Conservation (phyloP, 371 early-diverging fungal species). For the Edhazardia aedis region DNA sequence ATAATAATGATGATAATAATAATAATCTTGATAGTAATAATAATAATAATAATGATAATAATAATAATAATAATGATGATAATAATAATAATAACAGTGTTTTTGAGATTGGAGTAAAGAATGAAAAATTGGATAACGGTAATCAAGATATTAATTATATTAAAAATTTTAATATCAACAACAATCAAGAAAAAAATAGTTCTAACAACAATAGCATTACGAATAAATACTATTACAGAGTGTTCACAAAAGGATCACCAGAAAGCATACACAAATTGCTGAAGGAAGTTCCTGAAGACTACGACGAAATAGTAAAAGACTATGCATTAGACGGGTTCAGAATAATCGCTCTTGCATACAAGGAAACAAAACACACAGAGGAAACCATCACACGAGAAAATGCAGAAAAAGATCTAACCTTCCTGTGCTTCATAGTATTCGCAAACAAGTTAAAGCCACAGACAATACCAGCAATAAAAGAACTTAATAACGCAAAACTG, state of each 20-base stretch:
- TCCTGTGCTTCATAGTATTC: conserved; percentile 83
- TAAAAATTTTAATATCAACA: not conserved
- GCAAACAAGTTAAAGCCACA: conserved; percentile 85
- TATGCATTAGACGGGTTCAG: conserved; percentile 30
- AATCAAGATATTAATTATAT: too few species aligned
- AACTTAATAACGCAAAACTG: conserved; percentile 62
- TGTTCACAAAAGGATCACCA: conserved; percentile 42
- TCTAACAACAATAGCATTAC: not conserved
- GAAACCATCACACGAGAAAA: not conserved
- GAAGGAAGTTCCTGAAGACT: conserved; percentile 13
- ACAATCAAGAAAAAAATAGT: not conserved
- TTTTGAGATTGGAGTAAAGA: too few species aligned
- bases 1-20: too few species aligned
- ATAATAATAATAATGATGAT: too few species aligned
- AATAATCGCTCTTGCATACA: conserved; percentile 40
- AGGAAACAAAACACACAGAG: conserved; percentile 18
- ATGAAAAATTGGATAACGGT: too few species aligned
- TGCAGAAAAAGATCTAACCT: conserved; percentile 63
- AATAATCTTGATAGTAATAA: too few species aligned
- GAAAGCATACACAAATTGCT: conserved; percentile 26
- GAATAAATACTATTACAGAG: too few species aligned
- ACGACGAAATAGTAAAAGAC: conserved; percentile 12
- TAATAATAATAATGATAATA: too few species aligned
- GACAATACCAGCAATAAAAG: conserved; percentile 57
- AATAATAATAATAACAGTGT: too few species aligned